These are phyloP conservation scores for Agapanthus africanus DNA, from an alignment of 106 monocot species.

Conservation along the genomic window DNA sequence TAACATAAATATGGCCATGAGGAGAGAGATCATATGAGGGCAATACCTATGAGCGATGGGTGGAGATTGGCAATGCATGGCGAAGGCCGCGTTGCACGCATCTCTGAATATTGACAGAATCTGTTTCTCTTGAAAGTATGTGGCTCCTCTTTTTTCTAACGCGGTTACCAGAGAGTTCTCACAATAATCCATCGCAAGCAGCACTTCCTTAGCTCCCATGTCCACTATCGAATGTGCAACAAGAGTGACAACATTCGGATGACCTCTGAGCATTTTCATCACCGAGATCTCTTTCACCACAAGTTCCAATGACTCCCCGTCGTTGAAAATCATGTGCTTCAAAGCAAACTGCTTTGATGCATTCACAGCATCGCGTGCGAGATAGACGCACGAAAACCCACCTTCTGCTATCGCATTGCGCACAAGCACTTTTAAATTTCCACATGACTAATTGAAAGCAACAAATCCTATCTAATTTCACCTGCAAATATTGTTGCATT, in stretches of 20 bases:
- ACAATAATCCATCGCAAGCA: conserved; percentile 71
- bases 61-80: conserved; percentile 68
- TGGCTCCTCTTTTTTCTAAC: conserved; percentile 58
- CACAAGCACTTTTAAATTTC: conserved; percentile 45
- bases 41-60: conserved; percentile 75
- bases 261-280: conserved; percentile 56
- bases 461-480: not conserved
- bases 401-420: conserved; percentile 64
- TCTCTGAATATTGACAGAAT: conserved; percentile 62
- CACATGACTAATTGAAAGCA: conserved; percentile 27
- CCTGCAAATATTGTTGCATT: not conserved
- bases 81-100: conserved; percentile 67
- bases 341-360: conserved; percentile 62
- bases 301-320: conserved; percentile 55
- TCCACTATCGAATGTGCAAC: conserved; percentile 46
- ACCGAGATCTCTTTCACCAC: conserved; percentile 66
- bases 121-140: conserved; percentile 73
- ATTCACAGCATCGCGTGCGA: conserved; percentile 39
- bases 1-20: not conserved
- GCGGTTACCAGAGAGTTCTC: conserved; percentile 60
- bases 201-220: conserved; percentile 57
- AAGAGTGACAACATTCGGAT: conserved; percentile 61
- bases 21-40: not conserved
- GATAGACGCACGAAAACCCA: conserved; percentile 71
- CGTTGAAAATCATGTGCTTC: conserved; percentile 72